Evolutionary conservation across 2,329 filamentous ascomycete genomes (phyloP).

Genomic region (Neonectria magnoliae): DNA sequence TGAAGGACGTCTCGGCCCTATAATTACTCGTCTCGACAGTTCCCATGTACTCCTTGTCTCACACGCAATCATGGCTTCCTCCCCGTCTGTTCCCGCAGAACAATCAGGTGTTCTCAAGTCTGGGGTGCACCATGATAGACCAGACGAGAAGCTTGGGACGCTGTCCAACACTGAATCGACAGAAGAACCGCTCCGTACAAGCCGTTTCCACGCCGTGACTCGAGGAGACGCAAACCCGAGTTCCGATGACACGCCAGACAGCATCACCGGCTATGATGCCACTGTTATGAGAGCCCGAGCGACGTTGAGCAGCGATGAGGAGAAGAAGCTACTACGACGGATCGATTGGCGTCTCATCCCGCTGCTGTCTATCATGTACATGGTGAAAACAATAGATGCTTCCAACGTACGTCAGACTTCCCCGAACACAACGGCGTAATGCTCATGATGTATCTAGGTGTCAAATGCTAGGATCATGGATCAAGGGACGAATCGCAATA

Average conservation of each 20-base stretch:
- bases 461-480: conserved; percentile 58
- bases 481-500: conserved; percentile 51
- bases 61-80: neutral
- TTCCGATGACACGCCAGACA: neutral
- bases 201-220: neutral
- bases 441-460: conserved; percentile 28
- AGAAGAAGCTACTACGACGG: conserved; percentile 37
- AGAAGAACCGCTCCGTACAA: neutral
- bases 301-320: conserved; percentile 53
- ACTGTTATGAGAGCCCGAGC: neutral
- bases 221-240: neutral
- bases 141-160: neutral
- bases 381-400: conserved; percentile 53
- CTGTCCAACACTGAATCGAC: neutral
- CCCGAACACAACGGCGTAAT: no score
- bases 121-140: neutral
- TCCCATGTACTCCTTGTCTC: neutral
- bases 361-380: conserved; percentile 51
- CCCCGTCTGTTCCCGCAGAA: neutral
- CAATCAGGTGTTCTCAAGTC: neutral
- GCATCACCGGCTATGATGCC: neutral
- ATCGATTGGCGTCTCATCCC: conserved; percentile 42
- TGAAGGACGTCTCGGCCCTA: neutral
- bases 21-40: neutral
- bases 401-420: conserved; percentile 43